Conservation (phyloP, 2,329 filamentous ascomycete genomes). For the Paecilomyces dactylethromorphus region DNA sequence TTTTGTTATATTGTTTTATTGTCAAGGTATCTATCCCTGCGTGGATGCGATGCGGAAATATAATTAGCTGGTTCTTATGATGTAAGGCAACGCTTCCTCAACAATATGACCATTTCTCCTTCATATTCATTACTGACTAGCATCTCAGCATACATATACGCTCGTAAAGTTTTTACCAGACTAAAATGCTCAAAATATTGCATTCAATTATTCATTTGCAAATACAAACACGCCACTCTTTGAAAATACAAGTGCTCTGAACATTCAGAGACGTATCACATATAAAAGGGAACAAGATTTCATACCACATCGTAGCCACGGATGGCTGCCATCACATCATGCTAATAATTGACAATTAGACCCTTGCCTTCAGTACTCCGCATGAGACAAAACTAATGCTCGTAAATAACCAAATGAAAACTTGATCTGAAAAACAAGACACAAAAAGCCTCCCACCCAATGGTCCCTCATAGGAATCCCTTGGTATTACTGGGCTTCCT, state of each 20-base stretch:
- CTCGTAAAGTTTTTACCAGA: too few species aligned
- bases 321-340: slow-evolving; percentile 8
- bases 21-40: too few species aligned
- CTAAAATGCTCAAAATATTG: too few species aligned
- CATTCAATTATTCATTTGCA: too few species aligned
- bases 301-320: background rate
- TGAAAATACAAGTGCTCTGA: background rate
- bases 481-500: slow-evolving; percentile 69
- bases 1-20: too few species aligned
- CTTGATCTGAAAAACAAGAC: slow-evolving; percentile 3
- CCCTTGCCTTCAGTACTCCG: slow-evolving; percentile 6
- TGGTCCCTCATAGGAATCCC: slow-evolving; percentile 58
- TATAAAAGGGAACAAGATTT: slow-evolving; percentile 4
- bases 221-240: too few species aligned
- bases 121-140: too few species aligned
- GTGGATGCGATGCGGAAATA: too few species aligned
- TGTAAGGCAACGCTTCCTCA: too few species aligned
- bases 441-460: background rate
- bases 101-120: too few species aligned
- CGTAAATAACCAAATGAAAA: background rate
- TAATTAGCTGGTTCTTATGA: too few species aligned
- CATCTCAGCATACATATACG: too few species aligned
- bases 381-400: background rate
- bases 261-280: slow-evolving; percentile 3
- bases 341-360: background rate